Percentiles rank a stretch among this genome's conserved stretches.
Conservation (phyloP, 1,284 basidiomycete genomes). For the Moesziomyces sp. region DNA sequence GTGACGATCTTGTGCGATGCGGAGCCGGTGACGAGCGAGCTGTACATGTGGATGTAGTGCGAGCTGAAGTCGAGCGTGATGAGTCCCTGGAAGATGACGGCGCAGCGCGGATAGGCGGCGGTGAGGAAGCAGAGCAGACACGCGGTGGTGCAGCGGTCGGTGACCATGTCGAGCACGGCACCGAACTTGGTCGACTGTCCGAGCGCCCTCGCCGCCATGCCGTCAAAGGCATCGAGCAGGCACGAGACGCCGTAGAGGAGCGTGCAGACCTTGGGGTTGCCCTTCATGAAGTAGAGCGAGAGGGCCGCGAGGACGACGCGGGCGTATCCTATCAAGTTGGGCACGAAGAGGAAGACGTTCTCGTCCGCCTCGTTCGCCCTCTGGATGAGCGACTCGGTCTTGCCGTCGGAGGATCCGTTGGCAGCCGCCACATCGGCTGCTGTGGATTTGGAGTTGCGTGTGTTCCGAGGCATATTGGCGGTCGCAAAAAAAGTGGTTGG, state of each 20-base stretch:
- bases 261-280: conserved; percentile 88
- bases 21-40: conserved; percentile 91
- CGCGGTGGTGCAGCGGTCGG: conserved; percentile 95
- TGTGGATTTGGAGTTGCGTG: conserved; percentile 40
- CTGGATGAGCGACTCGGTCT: conserved; percentile 32
- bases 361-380: conserved; percentile 54
- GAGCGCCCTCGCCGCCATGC: conserved; percentile 87
- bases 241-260: conserved; percentile 91
- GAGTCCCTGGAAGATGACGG: conserved; percentile 90
- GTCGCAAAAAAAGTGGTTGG: too few relatives aligned
- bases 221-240: conserved; percentile 94
- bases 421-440: conserved; percentile 31
- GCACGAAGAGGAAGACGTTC: conserved; percentile 78
- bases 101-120: conserved; percentile 83
- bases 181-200: conserved; percentile 94
- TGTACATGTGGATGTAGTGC: conserved; percentile 99
- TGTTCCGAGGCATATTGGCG: conserved; percentile 29
- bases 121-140: conserved; percentile 94
- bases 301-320: conserved; percentile 90
- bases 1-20: conserved; percentile 91
- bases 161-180: conserved; percentile 99
- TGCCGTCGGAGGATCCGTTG: conserved; percentile 22
- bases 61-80: conserved; percentile 97
- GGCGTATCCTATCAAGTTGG: conserved; percentile 93
- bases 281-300: conserved; percentile 86